These are phyloP conservation scores for Echeveria elegans DNA, from an alignment of 164 flowering plant species.

Conservation along the genomic window DNA sequence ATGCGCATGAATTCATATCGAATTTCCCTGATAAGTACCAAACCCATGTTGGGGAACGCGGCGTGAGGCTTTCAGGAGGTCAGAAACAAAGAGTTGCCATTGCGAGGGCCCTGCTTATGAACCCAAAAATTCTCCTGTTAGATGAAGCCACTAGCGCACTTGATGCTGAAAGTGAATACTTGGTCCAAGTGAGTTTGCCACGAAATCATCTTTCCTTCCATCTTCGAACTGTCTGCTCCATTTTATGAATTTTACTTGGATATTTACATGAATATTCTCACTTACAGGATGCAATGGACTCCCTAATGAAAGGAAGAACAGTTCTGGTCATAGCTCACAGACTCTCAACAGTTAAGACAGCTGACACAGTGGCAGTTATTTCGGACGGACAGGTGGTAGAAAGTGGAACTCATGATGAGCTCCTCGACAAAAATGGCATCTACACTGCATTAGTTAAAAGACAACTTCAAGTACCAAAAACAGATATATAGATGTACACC, in stretches of 20 bases:
- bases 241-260: background rate
- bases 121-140: slow-evolving; percentile 75
- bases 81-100: slow-evolving; percentile 71
- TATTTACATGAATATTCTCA: background rate
- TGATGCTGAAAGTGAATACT: slow-evolving; percentile 93
- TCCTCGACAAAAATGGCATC: slow-evolving; percentile 63
- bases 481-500: slow-evolving; percentile 15
- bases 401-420: slow-evolving; percentile 82
- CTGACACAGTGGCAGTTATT: slow-evolving; percentile 79
- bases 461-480: slow-evolving; percentile 62
- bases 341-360: slow-evolving; percentile 92
- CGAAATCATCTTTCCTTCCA: background rate
- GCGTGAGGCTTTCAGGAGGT: slow-evolving; percentile 44
- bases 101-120: slow-evolving; percentile 90
- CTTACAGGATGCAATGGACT: slow-evolving; percentile 94
- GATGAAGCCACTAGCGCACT: slow-evolving; percentile 99
- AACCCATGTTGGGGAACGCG: slow-evolving; percentile 92
- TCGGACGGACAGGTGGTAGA: slow-evolving; percentile 95
- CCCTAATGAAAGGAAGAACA: slow-evolving; percentile 91
- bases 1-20: slow-evolving; percentile 86
- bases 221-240: background rate
- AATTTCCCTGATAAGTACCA: slow-evolving; percentile 82
- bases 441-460: slow-evolving; percentile 88
- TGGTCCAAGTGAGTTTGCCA: slow-evolving; percentile 44
- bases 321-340: slow-evolving; percentile 96